These are phyloP conservation scores for Chrysoporthe cubensis DNA, from an alignment of 2,329 filamentous ascomycete genomes.

Conservation along the genomic window DNA sequence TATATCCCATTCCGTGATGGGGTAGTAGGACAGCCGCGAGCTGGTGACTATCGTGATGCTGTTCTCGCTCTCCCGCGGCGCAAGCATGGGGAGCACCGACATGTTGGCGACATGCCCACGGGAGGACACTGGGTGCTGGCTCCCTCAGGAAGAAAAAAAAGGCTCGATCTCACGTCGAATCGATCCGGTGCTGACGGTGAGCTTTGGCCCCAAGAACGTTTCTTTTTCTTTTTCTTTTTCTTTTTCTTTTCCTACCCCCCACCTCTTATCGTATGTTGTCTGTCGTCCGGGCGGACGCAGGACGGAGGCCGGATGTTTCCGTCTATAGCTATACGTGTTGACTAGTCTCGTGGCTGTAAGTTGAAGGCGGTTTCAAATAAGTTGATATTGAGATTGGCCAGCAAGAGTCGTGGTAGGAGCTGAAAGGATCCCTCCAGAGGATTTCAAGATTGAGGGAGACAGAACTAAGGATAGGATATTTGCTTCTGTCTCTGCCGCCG, in stretches of 20 bases:
- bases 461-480: neutral
- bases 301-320: neutral
- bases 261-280: neutral
- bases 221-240: neutral
- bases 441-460: neutral
- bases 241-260: neutral
- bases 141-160: neutral
- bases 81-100: conserved; percentile 16
- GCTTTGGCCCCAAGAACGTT: neutral
- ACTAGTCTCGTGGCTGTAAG: neutral
- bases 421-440: neutral
- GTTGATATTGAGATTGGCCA: conserved; percentile 1
- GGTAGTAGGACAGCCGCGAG: conserved; percentile 17
- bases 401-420: neutral
- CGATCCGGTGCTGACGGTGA: neutral
- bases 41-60: conserved; percentile 18
- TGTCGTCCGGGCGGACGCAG: neutral
- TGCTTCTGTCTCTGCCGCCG: neutral
- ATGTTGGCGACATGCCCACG: conserved; percentile 19
- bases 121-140: neutral
- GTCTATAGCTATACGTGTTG: neutral
- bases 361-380: conserved; percentile 9
- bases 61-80: conserved; percentile 21
- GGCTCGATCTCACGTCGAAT: neutral
- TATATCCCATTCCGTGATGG: conserved; percentile 25